A percentile compares a stretch with the other conserved stretches of the same genome.
phyloP scores from a whole-genome alignment of 2,329 filamentous ascomycete genomes.

The Aspergillus ibericus region DNA sequence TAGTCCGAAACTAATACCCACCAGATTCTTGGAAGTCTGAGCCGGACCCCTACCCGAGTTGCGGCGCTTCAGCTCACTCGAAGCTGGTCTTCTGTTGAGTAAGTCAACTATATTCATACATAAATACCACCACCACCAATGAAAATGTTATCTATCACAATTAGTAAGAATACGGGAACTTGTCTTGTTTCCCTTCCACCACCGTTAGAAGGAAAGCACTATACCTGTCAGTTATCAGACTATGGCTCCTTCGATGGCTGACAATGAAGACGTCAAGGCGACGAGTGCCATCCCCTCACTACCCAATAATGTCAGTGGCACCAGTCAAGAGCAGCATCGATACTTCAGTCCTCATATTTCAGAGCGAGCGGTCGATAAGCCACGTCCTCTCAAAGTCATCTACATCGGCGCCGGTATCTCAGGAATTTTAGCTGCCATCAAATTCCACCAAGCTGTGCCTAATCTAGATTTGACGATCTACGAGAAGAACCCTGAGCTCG shows the following conservation, averaged over 20 bases:
- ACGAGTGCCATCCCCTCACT: neutral
- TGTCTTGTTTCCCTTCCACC: neutral
- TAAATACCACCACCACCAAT: neutral
- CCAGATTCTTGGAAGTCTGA: neutral
- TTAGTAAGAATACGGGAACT: neutral
- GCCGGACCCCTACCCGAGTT: neutral
- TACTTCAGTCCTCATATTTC: conserved; percentile 1
- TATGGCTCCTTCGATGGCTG: neutral
- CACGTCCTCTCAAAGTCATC: conserved; percentile 1
- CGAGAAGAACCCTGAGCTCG: conserved; percentile 4
- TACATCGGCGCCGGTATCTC: conserved; percentile 8
- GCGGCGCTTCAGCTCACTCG: neutral
- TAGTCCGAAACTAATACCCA: neutral
- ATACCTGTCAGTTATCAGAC: neutral
- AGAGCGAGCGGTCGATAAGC: neutral
- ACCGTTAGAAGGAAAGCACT: neutral
- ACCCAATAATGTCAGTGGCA: neutral
- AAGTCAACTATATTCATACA: neutral
- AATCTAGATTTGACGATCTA: neutral
- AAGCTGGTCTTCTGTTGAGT: neutral
- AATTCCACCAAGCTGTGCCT: neutral
- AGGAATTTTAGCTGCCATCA: conserved; percentile 1
- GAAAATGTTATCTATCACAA: neutral
- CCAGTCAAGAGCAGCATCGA: neutral
- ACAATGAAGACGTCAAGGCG: neutral